Conservation (phyloP, 345 rosid genomes). For the Salix dunnii region DNA sequence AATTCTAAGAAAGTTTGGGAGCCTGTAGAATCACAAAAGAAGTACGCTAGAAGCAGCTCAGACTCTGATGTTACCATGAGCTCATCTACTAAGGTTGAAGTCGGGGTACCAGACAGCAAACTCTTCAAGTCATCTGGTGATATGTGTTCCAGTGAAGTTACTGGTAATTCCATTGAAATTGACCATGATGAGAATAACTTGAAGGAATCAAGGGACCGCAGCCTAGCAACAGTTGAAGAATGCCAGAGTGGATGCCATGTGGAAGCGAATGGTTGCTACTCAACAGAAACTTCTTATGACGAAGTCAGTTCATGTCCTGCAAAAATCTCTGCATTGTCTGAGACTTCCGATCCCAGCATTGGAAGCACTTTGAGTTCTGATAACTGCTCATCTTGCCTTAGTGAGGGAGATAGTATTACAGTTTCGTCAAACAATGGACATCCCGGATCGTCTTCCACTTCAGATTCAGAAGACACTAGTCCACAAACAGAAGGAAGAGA, state of each 20-base stretch:
- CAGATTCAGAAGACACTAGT: constrained; percentile 79
- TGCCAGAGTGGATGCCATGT: constrained; percentile 34
- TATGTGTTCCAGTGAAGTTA: constrained; percentile 34
- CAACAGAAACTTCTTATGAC: constrained; percentile 36
- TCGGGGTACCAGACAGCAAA: constrained; percentile 27
- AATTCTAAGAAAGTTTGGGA: constrained; percentile 72
- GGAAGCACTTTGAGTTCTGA: constrained; percentile 70
- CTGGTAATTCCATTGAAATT: constrained; percentile 40
- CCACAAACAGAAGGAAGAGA: constrained; percentile 66
- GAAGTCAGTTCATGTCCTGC: constrained; percentile 32
- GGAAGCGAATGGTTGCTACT: constrained; percentile 32
- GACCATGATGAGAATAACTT: constrained; percentile 24
- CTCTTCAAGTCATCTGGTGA: constrained; percentile 40
- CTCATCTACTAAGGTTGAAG: constrained; percentile 45
- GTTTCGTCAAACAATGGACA: constrained; percentile 64
- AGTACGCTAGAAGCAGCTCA: constrained; percentile 60
- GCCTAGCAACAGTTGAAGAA: constrained; percentile 27
- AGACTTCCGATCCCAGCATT: constrained; percentile 38
- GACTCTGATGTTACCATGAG: constrained; percentile 51
- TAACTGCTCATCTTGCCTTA: constrained; percentile 80
- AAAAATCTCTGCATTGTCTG: constrained; percentile 20
- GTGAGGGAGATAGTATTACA: constrained; percentile 79
- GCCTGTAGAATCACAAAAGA: constrained; percentile 63
- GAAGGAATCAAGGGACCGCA: constrained; percentile 25
- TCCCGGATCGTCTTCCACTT: constrained; percentile 67